Evolutionary conservation across 2,329 filamentous ascomycete genomes (phyloP).

Genomic region (Botryosphaeria dothidea): DNA sequence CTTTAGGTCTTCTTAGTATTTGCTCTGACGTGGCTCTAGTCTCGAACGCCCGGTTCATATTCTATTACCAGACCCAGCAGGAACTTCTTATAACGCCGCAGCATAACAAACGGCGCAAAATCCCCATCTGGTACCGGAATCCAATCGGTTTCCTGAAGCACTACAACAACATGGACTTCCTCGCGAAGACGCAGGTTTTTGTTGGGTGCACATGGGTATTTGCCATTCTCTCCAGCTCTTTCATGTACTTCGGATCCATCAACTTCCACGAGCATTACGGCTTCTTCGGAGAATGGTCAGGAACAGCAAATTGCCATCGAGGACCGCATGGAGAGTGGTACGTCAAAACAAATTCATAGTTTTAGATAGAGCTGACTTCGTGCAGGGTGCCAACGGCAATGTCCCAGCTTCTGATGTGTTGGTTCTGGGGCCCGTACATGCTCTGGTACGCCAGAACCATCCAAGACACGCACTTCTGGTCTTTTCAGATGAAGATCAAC

Average conservation of each 20-base stretch:
- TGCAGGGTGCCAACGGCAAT: slow-evolving; percentile 61
- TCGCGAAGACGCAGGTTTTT: neutral
- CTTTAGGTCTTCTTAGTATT: too few relatives aligned
- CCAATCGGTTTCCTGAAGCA: neutral
- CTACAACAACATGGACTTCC: neutral
- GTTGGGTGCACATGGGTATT: neutral
- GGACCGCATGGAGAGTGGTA: slow-evolving; percentile 17
- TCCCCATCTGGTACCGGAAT: neutral
- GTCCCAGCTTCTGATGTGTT: slow-evolving; percentile 67
- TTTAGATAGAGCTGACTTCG: neutral
- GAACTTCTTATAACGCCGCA: neutral
- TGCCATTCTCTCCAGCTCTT: neutral
- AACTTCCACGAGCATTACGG: slow-evolving; percentile 17
- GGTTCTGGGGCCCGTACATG: slow-evolving; percentile 61
- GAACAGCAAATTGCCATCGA: slow-evolving; percentile 3
- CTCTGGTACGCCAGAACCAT: slow-evolving; percentile 63
- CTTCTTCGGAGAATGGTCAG: slow-evolving; percentile 13
- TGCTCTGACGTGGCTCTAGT: neutral
- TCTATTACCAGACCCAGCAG: slow-evolving; percentile 10
- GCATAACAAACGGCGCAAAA: neutral
- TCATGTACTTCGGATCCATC: slow-evolving; percentile 7
- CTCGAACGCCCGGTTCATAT: slow-evolving; percentile 14
- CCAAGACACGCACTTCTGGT: slow-evolving; percentile 67
- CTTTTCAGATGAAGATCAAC: slow-evolving; percentile 60
- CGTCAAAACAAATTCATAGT: neutral